These are phyloP conservation scores for Pseudogymnoascus sp. DNA, from an alignment of 2,329 filamentous ascomycete species.

Conservation along the genomic window DNA sequence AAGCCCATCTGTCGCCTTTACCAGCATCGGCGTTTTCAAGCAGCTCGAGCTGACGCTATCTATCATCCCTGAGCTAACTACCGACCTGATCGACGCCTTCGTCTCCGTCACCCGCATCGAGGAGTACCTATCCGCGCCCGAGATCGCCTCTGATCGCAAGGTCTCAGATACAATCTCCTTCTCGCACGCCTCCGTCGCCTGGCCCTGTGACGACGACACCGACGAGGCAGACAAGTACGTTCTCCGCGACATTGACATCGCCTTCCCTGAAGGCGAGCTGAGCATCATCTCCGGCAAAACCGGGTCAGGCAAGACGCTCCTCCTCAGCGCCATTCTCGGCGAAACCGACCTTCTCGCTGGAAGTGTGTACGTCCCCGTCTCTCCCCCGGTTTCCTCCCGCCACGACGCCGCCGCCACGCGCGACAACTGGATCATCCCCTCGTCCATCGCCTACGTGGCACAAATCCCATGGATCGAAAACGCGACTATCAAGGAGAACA, in stretches of 20 bases:
- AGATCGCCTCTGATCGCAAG: slow-evolving; percentile 48
- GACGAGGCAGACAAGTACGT: slow-evolving; percentile 54
- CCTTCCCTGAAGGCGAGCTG: slow-evolving; percentile 61
- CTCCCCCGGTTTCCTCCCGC: slow-evolving; percentile 46
- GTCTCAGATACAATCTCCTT: slow-evolving; percentile 57
- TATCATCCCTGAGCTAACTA: slow-evolving; percentile 65
- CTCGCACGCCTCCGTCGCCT: slow-evolving; percentile 61
- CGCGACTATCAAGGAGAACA: slow-evolving; percentile 69
- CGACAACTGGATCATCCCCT: slow-evolving; percentile 61
- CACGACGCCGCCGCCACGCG: slow-evolving; percentile 54
- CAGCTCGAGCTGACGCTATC: slow-evolving; percentile 66
- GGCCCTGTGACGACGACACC: slow-evolving; percentile 62
- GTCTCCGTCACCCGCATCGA: slow-evolving; percentile 69
- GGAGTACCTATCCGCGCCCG: slow-evolving; percentile 60
- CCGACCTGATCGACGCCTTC: slow-evolving; percentile 62
- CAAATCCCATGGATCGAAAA: slow-evolving; percentile 86
- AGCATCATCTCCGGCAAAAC: slow-evolving; percentile 72
- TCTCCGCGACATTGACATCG: slow-evolving; percentile 55
- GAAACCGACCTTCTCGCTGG: slow-evolving; percentile 65
- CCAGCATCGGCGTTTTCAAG: slow-evolving; percentile 67
- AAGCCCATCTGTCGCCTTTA: slow-evolving; percentile 69
- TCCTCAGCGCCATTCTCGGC: slow-evolving; percentile 67
- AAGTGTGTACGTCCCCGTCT: slow-evolving; percentile 46
- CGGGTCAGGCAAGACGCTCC: slow-evolving; percentile 68
- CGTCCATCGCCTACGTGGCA: slow-evolving; percentile 65